Evolutionary conservation across 306 rosid species (phyloP).

Genomic region (Cicer arietinum): DNA sequence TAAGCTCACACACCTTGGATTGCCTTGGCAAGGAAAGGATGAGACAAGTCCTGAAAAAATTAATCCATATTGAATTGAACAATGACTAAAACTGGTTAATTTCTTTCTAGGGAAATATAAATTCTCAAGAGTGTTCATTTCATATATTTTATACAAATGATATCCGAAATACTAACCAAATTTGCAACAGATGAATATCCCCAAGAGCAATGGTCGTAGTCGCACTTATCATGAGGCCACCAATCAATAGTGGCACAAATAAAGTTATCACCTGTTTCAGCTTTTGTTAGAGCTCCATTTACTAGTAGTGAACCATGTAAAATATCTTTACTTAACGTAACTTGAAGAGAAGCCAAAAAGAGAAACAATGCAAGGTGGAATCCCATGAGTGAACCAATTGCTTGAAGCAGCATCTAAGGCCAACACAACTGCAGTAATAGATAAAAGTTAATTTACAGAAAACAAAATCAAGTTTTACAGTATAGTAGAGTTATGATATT

Average conservation of each 20-base stretch:
- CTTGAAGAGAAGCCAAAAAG: slow-evolving; percentile 60
- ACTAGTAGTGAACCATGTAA: slow-evolving; percentile 60
- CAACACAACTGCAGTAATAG: slow-evolving; percentile 46
- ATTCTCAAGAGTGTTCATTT: slow-evolving; percentile 29
- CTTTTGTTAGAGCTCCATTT: slow-evolving; percentile 62
- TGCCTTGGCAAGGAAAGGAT: slow-evolving; percentile 81
- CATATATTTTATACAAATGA: slow-evolving; percentile 34
- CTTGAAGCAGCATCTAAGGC: slow-evolving; percentile 43
- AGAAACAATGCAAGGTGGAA: slow-evolving; percentile 60
- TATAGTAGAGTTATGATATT: neutral
- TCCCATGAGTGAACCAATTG: slow-evolving; percentile 55
- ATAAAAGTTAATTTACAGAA: slow-evolving; percentile 33
- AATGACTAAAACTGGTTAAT: slow-evolving; percentile 25
- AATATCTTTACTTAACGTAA: slow-evolving; percentile 62
- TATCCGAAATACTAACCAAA: slow-evolving; percentile 60
- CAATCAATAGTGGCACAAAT: slow-evolving; percentile 97
- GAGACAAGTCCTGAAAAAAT: slow-evolving; percentile 84
- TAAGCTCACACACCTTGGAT: slow-evolving; percentile 68
- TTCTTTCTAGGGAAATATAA: slow-evolving; percentile 24
- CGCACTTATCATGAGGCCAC: slow-evolving; percentile 96
- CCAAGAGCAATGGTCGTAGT: slow-evolving; percentile 90
- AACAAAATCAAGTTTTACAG: neutral
- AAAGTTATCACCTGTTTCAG: slow-evolving; percentile 67
- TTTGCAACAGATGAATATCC: slow-evolving; percentile 76
- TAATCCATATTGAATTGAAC: slow-evolving; percentile 49